A percentile compares a stretch with the other conserved stretches of the same genome.
phyloP scores from a whole-genome alignment of 495 filamentous ascomycete species.

The Penicillium argentinense region DNA sequence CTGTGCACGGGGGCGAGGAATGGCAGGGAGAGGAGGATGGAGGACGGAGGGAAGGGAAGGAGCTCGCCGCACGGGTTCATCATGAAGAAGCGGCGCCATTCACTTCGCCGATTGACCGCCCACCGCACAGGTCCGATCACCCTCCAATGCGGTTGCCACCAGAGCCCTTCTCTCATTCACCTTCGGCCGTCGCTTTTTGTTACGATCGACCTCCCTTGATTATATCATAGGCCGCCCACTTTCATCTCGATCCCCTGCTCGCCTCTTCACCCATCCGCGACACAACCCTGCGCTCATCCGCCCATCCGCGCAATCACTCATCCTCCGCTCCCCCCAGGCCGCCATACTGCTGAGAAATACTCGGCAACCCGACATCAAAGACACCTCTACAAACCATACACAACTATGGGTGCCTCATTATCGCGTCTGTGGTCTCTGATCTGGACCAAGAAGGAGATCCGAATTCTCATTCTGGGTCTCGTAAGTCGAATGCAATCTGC shows the following conservation, averaged over 20 bases:
- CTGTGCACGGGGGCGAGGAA: background rate
- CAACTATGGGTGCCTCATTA: constrained; percentile 74
- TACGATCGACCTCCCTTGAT: constrained; percentile 5
- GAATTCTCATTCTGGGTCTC: constrained; percentile 93
- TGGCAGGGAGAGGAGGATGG: background rate
- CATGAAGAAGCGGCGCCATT: constrained; percentile 19
- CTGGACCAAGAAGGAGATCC: constrained; percentile 94
- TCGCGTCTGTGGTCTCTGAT: constrained; percentile 75
- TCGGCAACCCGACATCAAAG: background rate
- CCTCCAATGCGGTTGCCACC: constrained; percentile 29
- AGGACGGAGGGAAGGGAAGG: background rate
- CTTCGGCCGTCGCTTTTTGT: constrained; percentile 3
- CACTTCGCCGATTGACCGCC: constrained; percentile 31
- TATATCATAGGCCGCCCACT: constrained; percentile 1
- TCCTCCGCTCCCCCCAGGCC: constrained; percentile 2
- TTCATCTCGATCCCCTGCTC: background rate
- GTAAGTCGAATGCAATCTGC: constrained; percentile 49
- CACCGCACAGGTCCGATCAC: constrained; percentile 30
- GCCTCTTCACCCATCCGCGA: background rate
- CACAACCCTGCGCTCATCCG: background rate
- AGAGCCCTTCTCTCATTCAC: constrained; percentile 10
- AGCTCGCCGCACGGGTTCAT: background rate
- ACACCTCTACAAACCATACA: constrained; percentile 11
- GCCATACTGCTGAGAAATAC: constrained; percentile 3
- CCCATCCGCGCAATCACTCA: background rate